Evolutionary conservation across 2,329 filamentous ascomycete genomes (phyloP), one percentile per base, ranked within the genome.

Genomic region (Huntiella savannae): DNA sequence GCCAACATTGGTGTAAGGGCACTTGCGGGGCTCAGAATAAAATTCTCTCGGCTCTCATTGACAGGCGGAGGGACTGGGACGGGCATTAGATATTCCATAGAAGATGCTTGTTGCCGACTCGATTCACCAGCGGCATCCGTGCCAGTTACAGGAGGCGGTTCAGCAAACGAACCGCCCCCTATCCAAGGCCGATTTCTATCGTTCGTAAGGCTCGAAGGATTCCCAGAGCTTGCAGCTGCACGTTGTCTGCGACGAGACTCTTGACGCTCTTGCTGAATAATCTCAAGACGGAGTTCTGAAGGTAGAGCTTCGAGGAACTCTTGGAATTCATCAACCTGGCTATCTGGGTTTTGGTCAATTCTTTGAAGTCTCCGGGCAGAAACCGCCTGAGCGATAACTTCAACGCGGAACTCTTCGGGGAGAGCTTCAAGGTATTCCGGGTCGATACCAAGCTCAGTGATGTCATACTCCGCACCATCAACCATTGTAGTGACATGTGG

Each of bases 261-360:
- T 57, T 80, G 76, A 44, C 82, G 78, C 63, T 98, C 91, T 59
- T 93, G 83, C 56, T 92, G 82, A 33, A 93, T 75, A 52, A 98
- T 78, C 58, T 98, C 92, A 52, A 82, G 71, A 33, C 91, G 82
- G 46, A 98, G 80, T 47, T 96, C 87, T 15, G 83, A 77, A 1
- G 91, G 91, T 15, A 98, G 68, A 6, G 88, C 91, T 57, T 95
- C 84, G 8, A 98, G 69, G 61, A 98, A 98, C 56, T 95, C 87
- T 53, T 84, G 82, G 60, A 86, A 88, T 51, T 93, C 88, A 55
- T 88, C 84, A 3, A 76, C 81, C 33, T 82, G 77, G 55, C 86
- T 78, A 50, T 87, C 82, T 13, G 76, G 73, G 19, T 73, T 70
- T 16, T 74, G 75, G 59, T 76, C 63, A 58, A 79, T 62, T 37